A percentile compares a stretch with the other conserved stretches of the same genome.
Evolutionary conservation across 2,329 filamentous ascomycete species (phyloP).

Genomic region (Penicillium palitans): DNA sequence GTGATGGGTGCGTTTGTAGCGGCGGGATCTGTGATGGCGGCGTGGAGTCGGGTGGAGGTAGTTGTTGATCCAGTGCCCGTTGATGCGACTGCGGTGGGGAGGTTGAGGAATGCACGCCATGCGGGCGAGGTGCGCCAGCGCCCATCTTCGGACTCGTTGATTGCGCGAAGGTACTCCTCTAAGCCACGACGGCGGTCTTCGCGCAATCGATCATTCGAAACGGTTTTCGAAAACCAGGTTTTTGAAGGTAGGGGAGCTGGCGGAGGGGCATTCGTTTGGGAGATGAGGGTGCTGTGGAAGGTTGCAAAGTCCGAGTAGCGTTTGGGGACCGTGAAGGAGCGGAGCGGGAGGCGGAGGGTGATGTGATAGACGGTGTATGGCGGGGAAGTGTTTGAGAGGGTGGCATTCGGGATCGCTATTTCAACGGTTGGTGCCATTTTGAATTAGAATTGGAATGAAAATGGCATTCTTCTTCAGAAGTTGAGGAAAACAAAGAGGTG

Average conservation of each 20-base stretch:
- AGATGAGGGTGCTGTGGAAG: slow-evolving; percentile 54
- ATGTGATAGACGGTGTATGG: slow-evolving; percentile 64
- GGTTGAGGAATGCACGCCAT: slow-evolving; percentile 60
- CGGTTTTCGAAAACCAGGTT: slow-evolving; percentile 60
- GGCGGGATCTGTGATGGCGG: slow-evolving; percentile 44
- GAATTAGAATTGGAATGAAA: slow-evolving; percentile 3
- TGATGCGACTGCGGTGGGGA: slow-evolving; percentile 48
- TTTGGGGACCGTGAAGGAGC: slow-evolving; percentile 59
- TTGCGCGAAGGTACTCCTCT: slow-evolving; percentile 59
- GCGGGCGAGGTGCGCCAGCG: slow-evolving; percentile 59
- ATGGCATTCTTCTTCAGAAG: not conserved
- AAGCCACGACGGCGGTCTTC: slow-evolving; percentile 59
- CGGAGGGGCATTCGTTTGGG: slow-evolving; percentile 53
- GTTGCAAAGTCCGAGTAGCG: slow-evolving; percentile 64
- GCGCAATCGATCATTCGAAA: slow-evolving; percentile 56
- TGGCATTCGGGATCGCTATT: slow-evolving; percentile 53
- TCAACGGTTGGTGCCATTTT: slow-evolving; percentile 47
- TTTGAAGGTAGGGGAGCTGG: slow-evolving; percentile 59
- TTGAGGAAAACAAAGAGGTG: slow-evolving; percentile 7
- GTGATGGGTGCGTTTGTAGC: slow-evolving; percentile 42
- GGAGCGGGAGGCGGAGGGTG: slow-evolving; percentile 60
- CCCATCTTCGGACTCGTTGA: slow-evolving; percentile 57
- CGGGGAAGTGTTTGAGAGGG: slow-evolving; percentile 50
- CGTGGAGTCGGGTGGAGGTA: slow-evolving; percentile 44
- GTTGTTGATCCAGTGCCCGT: slow-evolving; percentile 28